Base-by-base conservation (phyloP, 179 eudicot species). In the Heliamphora pulchella region DNA sequence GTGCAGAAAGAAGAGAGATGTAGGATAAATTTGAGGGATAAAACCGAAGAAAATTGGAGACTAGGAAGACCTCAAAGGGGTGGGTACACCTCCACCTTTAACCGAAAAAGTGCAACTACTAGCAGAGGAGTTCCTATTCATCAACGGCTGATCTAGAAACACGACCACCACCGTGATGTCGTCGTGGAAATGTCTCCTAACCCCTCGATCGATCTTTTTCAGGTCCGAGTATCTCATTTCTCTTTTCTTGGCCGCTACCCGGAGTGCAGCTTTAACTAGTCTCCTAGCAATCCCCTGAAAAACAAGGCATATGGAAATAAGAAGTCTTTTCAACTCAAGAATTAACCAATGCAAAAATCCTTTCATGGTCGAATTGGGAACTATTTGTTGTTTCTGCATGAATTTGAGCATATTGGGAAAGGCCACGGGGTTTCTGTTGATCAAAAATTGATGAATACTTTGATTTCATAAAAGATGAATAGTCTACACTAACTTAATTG, bases 271-370 rank as follows among this genome's bases (percentile, higher is more conserved):
- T 84, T 83, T 86, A n/a, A 83, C 85, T 76, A 90, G 64, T 76
- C 81, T 84, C 82, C 87, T 90, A 46, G 91, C 90, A 77, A 90
- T 87, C 81, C 93, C 93, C 93, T 90, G 89, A 64, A 20, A 18
- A 20, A 5, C 43, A 1, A 0, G 2, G 77, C 91, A 31, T 31
- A 31, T 31, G 31, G 31, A 31, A 31, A 31, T 31, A 8, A 20
- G 11, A 69, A 46, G 44, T 15, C 2, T 9, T 7, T 69, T 6
- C 15, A 3, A 61, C 5, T 8, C 20, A n/a, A 61, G 22, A 18
- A 15, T 61, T 61, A 61, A 15, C 17, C 1, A 61, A 61, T 18
- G 17, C 20, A 61, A 61, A 61, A 61, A 14, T 8, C 58, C 58
- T 1, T 54, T 8, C 58, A 10, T 7, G 11, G 58, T 54, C 58